Conservation (phyloP, 371 early-diverging fungal genomes). For the Coemansia sp. region DNA sequence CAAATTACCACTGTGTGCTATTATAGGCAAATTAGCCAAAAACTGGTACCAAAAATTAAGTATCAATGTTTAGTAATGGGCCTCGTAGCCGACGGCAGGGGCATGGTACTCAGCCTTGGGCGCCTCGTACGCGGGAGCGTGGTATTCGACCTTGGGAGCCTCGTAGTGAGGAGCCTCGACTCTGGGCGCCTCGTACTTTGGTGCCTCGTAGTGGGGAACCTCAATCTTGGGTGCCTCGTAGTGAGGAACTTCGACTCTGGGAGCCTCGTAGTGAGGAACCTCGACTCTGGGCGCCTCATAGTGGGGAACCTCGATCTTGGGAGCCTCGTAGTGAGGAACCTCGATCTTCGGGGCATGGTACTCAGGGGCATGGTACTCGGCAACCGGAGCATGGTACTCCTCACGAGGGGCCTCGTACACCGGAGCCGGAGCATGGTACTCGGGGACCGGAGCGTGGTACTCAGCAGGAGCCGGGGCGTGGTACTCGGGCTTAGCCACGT, state of each 20-base stretch:
- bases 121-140: slow-evolving; percentile 15
- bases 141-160: slow-evolving; percentile 12
- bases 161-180: neutral
- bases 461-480: slow-evolving; percentile 1
- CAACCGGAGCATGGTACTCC: slow-evolving; percentile 9
- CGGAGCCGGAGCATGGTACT: slow-evolving; percentile 9
- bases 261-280: slow-evolving; percentile 3
- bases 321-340: slow-evolving; percentile 3
- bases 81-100: slow-evolving; percentile 15
- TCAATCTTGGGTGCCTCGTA: slow-evolving; percentile 9
- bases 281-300: slow-evolving; percentile 9
- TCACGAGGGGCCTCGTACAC: slow-evolving; percentile 8
- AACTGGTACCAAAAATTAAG: neutral
- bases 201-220: slow-evolving; percentile 4
- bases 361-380: slow-evolving; percentile 14
- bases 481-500: slow-evolving; percentile 26
- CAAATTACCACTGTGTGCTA: neutral
- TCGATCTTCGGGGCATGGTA: neutral
- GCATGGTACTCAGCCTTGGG: slow-evolving; percentile 16
- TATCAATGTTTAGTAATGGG: slow-evolving; percentile 8
- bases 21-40: neutral
- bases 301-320: slow-evolving; percentile 3
- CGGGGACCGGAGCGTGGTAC: slow-evolving; percentile 14
- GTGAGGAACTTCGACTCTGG: neutral
- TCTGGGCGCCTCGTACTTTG: neutral